Percentiles rank a stretch among this genome's conserved stretches.
Conservation (phyloP, 495 filamentous ascomycete genomes). For the Penicillium lagena region DNA sequence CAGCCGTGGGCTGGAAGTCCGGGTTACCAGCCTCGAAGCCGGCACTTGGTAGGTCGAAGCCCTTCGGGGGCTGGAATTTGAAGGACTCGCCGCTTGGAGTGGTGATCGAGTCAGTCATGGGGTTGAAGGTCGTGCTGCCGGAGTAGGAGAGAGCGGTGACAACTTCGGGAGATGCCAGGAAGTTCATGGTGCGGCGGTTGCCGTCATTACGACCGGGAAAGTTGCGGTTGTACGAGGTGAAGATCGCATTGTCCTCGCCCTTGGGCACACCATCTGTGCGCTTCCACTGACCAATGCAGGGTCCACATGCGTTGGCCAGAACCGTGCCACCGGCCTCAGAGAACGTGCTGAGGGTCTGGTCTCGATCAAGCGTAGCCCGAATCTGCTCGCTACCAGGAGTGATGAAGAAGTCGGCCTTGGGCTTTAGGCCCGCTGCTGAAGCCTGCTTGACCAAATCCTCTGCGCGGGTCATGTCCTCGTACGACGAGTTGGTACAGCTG, state of each 20-base stretch:
- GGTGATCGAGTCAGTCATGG: constrained; percentile 76
- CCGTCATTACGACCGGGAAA: constrained; percentile 97
- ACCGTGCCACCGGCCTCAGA: constrained; percentile 81
- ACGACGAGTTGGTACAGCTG: constrained; percentile 97
- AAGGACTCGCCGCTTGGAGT: constrained; percentile 80
- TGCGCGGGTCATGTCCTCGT: constrained; percentile 93
- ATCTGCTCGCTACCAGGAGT: constrained; percentile 97
- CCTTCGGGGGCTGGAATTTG: constrained; percentile 76
- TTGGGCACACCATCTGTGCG: constrained; percentile 76
- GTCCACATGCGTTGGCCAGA: constrained; percentile 92
- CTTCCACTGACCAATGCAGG: constrained; percentile 95
- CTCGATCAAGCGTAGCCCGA: constrained; percentile 81
- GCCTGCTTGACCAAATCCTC: constrained; percentile 91
- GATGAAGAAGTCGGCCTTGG: constrained; percentile 86
- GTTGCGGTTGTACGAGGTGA: constrained; percentile 97
- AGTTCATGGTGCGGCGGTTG: constrained; percentile 96
- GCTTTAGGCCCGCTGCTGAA: constrained; percentile 75
- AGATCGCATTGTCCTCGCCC: constrained; percentile 87
- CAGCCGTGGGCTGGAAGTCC: constrained; percentile 64
- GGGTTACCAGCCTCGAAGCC: constrained; percentile 80
- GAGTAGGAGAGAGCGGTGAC: constrained; percentile 95
- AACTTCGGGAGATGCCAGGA: constrained; percentile 90
- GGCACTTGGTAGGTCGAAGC: constrained; percentile 64
- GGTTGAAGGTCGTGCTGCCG: constrained; percentile 92
- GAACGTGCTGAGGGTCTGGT: constrained; percentile 80